A percentile compares a stretch with the other conserved stretches of the same genome.
Evolutionary conservation across 306 rosid genomes (phyloP).

Genomic region (Rubus parviflorus): DNA sequence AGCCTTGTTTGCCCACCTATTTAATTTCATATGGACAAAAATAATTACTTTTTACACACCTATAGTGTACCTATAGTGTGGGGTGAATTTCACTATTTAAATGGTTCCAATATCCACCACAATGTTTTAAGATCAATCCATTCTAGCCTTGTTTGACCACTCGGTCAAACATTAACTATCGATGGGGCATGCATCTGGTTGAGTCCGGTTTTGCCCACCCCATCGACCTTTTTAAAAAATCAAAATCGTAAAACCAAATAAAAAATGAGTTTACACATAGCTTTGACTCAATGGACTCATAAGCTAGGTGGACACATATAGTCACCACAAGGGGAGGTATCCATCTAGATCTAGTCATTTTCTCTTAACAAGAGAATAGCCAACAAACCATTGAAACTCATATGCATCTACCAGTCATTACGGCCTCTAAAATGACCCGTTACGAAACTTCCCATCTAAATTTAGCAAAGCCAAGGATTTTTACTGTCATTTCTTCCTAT

Average conservation of each 20-base stretch:
- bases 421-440: conserved; percentile 17
- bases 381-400: conserved; percentile 13
- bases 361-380: neutral
- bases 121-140: no score
- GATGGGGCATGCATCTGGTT: no score
- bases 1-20: no score
- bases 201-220: no score
- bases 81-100: no score
- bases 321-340: neutral
- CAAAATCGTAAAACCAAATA: neutral
- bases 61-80: no score
- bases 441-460: conserved; percentile 20
- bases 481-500: neutral
- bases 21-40: no score
- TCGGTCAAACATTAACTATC: no score
- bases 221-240: no score
- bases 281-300: neutral
- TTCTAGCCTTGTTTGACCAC: no score
- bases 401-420: conserved; percentile 13
- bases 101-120: no score
- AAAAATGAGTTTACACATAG: neutral
- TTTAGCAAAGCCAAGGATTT: conserved; percentile 14
- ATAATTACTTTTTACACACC: no score
- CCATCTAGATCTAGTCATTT: neutral
- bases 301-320: neutral